Conservation (phyloP, 768 basidiomycete species). For the Leccinellum albellum region DNA sequence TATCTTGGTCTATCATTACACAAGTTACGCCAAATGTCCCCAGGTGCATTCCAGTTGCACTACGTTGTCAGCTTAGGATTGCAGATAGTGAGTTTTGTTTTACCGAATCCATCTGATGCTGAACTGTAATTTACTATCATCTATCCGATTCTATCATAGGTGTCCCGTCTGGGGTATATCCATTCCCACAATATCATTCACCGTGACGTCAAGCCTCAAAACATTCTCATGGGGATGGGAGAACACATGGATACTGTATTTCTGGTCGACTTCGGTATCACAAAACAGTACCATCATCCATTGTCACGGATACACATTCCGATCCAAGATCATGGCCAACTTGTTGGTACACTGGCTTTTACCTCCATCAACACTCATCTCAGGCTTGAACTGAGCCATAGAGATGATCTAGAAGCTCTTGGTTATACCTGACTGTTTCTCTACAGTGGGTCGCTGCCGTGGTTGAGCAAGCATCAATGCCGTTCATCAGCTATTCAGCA, state of each 20-base stretch:
- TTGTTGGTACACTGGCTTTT: not conserved
- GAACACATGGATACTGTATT: not conserved
- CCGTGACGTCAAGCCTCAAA: not conserved
- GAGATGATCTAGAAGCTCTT: not conserved
- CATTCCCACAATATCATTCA: not conserved
- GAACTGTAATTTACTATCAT: not conserved
- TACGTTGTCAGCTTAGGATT: not conserved
- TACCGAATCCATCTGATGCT: not conserved
- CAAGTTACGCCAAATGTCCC: not conserved
- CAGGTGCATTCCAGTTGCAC: not conserved
- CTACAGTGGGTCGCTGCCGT: not conserved
- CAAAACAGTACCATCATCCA: not conserved
- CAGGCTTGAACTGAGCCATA: not conserved
- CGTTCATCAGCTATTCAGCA: not conserved
- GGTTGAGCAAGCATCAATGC: not conserved
- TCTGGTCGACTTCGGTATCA: not conserved
- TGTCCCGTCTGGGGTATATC: not conserved
- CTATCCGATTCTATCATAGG: not conserved
- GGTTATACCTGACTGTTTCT: not conserved
- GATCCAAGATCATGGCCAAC: not conserved
- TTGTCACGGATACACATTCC: not conserved
- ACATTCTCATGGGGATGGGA: not conserved
- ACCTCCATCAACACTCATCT: not conserved
- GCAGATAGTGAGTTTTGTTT: not conserved
- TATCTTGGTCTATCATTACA: not conserved